Base-by-base conservation (phyloP, 2,329 filamentous ascomycete genomes). In the Sporothrix euskadiensis region DNA sequence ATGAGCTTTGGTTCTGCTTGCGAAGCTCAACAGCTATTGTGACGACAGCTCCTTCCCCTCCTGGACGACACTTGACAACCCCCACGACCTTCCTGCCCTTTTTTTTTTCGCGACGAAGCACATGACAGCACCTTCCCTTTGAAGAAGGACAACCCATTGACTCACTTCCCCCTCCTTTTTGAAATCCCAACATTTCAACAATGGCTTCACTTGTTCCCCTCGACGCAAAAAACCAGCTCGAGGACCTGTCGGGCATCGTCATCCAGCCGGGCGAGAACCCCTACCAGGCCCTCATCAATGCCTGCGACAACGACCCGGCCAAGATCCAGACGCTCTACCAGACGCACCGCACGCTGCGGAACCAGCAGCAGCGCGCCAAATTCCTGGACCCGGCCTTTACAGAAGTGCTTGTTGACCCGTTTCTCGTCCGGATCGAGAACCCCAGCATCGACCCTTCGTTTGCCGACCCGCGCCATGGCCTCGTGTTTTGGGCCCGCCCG, bases 401-500 rank as follows among this genome's bases (percentile, higher is more conserved):
- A 1, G 91, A 91, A 73, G 88, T 97, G 78, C 88, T 88, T 68
- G 86, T 95, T 70, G 95, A 98, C 79, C 89, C 90, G 1, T 90
- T 93, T 72, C 86, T 98, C 0, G 83, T 90, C 69, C 90, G 90
- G 72, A 83, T 97, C 44, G 87, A 91, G 76, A 86, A 90, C 59
- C 87, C 87, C 0, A 81, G 86, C 0, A 82, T 91, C 49, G 87
- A 93, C 75, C 90, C 90, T 0, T 89, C 88, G 0, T 97, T 92
- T 79, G 81, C 85, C 70, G 95, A 98, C 80, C 88, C 89, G 57
- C 86, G 95, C 56, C 87, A 97, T 78, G 97, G 94, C 79, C 85
- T 98, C 12, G 92, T 94, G 0, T 90, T 98, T 79, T 98, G 94
- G 94, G 93, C 92, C 3, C 87, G 94, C 7, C 95, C 95, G 19